phyloP scores from a whole-genome alignment of 2,329 filamentous ascomycete genomes.

The Fusarium goolgardi region DNA sequence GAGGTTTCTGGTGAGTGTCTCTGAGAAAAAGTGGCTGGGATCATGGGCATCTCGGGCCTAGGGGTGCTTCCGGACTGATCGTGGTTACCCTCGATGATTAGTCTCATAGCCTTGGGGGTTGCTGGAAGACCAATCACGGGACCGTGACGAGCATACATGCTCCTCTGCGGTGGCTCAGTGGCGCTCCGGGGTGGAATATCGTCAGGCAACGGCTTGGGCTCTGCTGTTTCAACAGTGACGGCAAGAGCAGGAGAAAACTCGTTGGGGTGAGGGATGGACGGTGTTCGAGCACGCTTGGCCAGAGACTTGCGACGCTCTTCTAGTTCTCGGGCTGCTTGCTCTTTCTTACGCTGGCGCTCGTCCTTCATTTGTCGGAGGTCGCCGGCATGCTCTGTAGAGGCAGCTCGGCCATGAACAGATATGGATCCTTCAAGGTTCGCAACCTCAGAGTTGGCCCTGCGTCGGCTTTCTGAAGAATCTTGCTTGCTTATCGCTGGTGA shows the following conservation, averaged over 20 bases:
- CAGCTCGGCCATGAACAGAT: slow-evolving; percentile 49
- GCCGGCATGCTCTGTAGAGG: slow-evolving; percentile 62
- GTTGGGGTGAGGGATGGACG: slow-evolving; percentile 80
- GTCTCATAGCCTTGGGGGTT: slow-evolving; percentile 90
- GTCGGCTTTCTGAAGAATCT: slow-evolving; percentile 57
- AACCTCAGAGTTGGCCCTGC: slow-evolving; percentile 50
- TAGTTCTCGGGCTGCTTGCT: slow-evolving; percentile 83
- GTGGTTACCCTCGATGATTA: slow-evolving; percentile 73
- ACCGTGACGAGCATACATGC: slow-evolving; percentile 61
- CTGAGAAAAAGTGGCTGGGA: slow-evolving; percentile 62
- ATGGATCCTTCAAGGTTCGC: slow-evolving; percentile 50
- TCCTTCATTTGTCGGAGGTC: slow-evolving; percentile 68
- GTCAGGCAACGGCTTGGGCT: slow-evolving; percentile 55
- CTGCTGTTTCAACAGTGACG: slow-evolving; percentile 57
- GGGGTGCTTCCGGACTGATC: slow-evolving; percentile 50
- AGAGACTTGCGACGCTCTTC: slow-evolving; percentile 89
- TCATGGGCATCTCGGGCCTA: slow-evolving; percentile 67
- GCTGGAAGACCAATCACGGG: slow-evolving; percentile 83
- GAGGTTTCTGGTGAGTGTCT: slow-evolving; percentile 56
- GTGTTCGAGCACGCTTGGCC: slow-evolving; percentile 81
- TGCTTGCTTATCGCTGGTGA: slow-evolving; percentile 52
- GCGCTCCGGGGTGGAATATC: slow-evolving; percentile 70
- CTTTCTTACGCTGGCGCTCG: slow-evolving; percentile 74
- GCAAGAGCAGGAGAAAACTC: slow-evolving; percentile 55
- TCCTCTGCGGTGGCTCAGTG: slow-evolving; percentile 68